Conservation (phyloP, 148 eudicot species). For the Dianthus caryophyllus region DNA sequence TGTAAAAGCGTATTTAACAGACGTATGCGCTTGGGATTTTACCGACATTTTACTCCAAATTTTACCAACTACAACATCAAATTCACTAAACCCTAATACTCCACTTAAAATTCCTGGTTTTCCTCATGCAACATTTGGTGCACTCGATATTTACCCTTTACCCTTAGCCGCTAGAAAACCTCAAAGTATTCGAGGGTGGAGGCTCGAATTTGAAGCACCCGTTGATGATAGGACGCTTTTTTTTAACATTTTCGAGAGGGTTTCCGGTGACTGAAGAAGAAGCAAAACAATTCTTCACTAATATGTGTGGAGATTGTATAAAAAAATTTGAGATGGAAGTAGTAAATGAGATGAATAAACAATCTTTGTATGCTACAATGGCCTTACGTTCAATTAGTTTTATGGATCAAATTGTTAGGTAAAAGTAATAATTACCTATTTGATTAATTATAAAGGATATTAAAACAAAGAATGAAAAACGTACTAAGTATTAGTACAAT, state of each 20-base stretch:
- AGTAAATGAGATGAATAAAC: not conserved
- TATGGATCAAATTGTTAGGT: conserved; percentile 31
- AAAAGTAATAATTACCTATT: too few relatives aligned
- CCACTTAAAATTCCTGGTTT: conserved; percentile 22
- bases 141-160: conserved; percentile 11
- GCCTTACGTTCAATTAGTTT: conserved; percentile 15
- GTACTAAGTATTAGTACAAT: too few relatives aligned
- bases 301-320: conserved; percentile 35
- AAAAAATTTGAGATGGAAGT: conserved; percentile 27
- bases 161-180: conserved; percentile 14
- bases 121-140: conserved; percentile 25
- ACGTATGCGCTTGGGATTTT: conserved; percentile 32
- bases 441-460: too few relatives aligned
- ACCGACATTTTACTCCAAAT: conserved; percentile 33
- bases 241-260: conserved; percentile 36
- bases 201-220: conserved; percentile 18
- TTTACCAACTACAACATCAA: conserved; percentile 7
- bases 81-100: not conserved
- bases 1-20: conserved; percentile 21
- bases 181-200: conserved; percentile 28
- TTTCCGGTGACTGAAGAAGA: conserved; percentile 31
- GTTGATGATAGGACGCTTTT: conserved; percentile 35
- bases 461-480: too few relatives aligned
- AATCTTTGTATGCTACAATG: conserved; percentile 32
- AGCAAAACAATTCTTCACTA: conserved; percentile 21